Base-by-base conservation (phyloP, 164 flowering plant species). In the Amborella trichopoda region DNA sequence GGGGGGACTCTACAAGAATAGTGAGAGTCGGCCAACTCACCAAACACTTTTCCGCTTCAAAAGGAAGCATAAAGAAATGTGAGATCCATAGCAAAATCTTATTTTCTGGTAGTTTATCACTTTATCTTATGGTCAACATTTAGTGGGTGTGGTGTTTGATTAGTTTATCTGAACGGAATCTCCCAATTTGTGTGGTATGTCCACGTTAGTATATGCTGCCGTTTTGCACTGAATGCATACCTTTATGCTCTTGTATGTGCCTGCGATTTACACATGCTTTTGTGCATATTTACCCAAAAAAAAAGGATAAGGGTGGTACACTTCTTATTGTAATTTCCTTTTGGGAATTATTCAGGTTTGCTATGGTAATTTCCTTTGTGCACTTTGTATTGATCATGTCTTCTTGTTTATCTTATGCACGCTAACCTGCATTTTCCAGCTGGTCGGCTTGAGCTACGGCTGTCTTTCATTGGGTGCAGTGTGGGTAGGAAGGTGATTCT, bases 391-490 rank as follows among this genome's bases (percentile, higher is more conserved):
- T 18, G 43, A 16, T 16, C 11, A 21, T 32, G 13, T 12, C 39
- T 14, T 27, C 14, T 25, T 46, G 38, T 28, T 19, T 27, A 25
- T 32, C n/a, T n/a, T 6, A 10, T 28, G 18, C 30, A 32, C 47
- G 23, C 34, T 19, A 44, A 5, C 48, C 53, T 27, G 19, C 47
- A 5, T 12, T 61, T 57, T 70, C 73, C 80, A 88, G 94, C 6
- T 40, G 74, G 59, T 53, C 70, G 61, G 56, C 93, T 89, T 46
- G 63, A 72, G 59, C 51, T 89, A 67, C 69, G 62, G 37, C 78
- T 89, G 19, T 40, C 56, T 53, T 89, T 89, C 58, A 26, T 65
- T 26, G 67, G 78, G 50, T 67, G 72, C 48, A 57, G 52, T 41
- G 65, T 55, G 27, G 74, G 76, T 42, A 34, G 27, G 57, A 82